A percentile compares a stretch with the other conserved stretches of the same genome.
These are phyloP conservation scores for Pseudogymnoascus sp. DNA, from an alignment of 2,329 filamentous ascomycete species.

Conservation along the genomic window DNA sequence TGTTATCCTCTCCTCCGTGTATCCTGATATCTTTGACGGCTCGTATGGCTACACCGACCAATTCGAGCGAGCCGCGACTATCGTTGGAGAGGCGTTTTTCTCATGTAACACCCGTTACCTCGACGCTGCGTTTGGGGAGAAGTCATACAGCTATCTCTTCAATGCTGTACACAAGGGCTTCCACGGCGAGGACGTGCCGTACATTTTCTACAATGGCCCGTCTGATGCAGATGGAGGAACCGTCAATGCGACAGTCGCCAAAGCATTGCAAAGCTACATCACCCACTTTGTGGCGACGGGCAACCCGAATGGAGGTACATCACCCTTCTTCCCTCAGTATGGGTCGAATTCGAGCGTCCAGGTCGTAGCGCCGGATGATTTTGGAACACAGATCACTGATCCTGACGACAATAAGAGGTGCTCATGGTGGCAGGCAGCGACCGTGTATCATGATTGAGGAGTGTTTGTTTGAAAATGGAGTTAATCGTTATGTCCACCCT, in stretches of 20 bases:
- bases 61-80: constrained; percentile 34
- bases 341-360: constrained; percentile 12
- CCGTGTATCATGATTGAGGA: neutral
- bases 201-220: constrained; percentile 42
- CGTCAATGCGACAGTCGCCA: constrained; percentile 29
- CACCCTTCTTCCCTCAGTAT: constrained; percentile 22
- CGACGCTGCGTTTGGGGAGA: constrained; percentile 37
- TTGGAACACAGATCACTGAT: neutral
- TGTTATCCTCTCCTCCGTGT: constrained; percentile 30
- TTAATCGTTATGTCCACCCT: neutral
- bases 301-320: constrained; percentile 23
- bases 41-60: constrained; percentile 37
- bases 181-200: constrained; percentile 46
- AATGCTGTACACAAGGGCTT: constrained; percentile 40
- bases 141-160: constrained; percentile 46
- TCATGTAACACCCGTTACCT: constrained; percentile 47
- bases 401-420: neutral
- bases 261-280: constrained; percentile 32
- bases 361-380: neutral
- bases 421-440: neutral
- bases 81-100: constrained; percentile 38
- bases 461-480: neutral
- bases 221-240: neutral
- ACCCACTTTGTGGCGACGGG: constrained; percentile 29
- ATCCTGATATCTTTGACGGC: constrained; percentile 41